Percentiles rank a stretch among this genome's conserved stretches.
phyloP scores from a whole-genome alignment of 169 alveolate species.

The Neospora caninum region DNA sequence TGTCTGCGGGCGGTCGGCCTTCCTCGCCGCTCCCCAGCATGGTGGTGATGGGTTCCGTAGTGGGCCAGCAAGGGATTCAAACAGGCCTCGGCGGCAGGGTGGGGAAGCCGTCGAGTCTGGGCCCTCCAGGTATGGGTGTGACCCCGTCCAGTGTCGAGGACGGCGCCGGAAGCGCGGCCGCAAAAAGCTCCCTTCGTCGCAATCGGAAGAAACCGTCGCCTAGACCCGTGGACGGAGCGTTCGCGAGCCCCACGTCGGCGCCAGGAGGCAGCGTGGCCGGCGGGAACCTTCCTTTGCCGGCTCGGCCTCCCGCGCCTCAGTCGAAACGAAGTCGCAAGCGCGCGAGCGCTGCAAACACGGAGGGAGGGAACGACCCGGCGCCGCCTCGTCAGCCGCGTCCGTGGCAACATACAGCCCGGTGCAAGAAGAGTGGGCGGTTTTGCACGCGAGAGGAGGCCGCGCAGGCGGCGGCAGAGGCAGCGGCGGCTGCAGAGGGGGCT shows the following conservation, averaged over 20 bases:
- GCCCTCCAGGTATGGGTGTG: not conserved
- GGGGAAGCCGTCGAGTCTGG: not conserved
- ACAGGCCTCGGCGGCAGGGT: not conserved
- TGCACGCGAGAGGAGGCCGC: slow-evolving; percentile 25
- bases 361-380: not conserved
- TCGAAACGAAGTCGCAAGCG: slow-evolving; percentile 23
- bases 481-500: slow-evolving; percentile 10
- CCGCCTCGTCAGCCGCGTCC: not conserved
- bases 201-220: slow-evolving; percentile 2
- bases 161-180: not conserved
- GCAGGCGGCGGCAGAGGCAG: slow-evolving; percentile 16
- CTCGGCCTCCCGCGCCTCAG: slow-evolving; percentile 2
- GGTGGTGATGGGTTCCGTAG: not conserved
- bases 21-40: not conserved
- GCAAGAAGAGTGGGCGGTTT: slow-evolving; percentile 28
- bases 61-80: not conserved
- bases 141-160: not conserved
- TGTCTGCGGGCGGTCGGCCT: not conserved
- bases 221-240: not conserved
- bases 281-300: slow-evolving; percentile 18
- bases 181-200: not conserved
- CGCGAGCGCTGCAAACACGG: not conserved
- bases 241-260: not conserved
- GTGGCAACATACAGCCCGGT: slow-evolving; percentile 36
- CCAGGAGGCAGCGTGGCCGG: not conserved